These are phyloP conservation scores for Claviceps fusiformis DNA, from an alignment of 2,329 filamentous ascomycete species.

Conservation along the genomic window DNA sequence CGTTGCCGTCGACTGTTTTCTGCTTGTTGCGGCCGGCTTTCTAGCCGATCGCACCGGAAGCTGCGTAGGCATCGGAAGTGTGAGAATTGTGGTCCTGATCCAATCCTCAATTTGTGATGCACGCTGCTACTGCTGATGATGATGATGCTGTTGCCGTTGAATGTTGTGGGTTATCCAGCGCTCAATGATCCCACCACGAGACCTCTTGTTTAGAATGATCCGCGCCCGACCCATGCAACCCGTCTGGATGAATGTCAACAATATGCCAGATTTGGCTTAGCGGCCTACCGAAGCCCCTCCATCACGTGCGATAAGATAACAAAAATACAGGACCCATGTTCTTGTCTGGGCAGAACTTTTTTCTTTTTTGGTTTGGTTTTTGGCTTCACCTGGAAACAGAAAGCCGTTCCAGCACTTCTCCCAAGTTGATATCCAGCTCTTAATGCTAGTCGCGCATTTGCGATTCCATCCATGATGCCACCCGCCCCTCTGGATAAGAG, in stretches of 20 bases:
- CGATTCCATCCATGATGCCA: not conserved
- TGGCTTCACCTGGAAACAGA: not conserved
- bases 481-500: constrained; percentile 11
- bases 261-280: constrained; percentile 19
- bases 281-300: constrained; percentile 3
- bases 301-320: constrained; percentile 23
- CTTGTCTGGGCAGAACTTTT: not conserved
- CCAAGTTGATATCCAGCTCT: not conserved
- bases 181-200: not conserved
- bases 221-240: constrained; percentile 11
- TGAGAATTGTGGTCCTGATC: not conserved
- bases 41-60: constrained; percentile 32
- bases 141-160: not conserved
- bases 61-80: constrained; percentile 33
- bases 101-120: not conserved
- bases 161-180: not conserved
- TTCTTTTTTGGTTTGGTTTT: not conserved
- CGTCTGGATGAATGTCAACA: constrained; percentile 17
- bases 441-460: not conserved
- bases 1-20: constrained; percentile 25
- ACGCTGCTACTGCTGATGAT: not conserved
- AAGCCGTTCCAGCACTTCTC: not conserved
- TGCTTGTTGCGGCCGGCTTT: constrained; percentile 27
- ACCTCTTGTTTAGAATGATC: constrained; percentile 14
- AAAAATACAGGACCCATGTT: not conserved